Percentiles rank a stretch among this genome's conserved stretches.
phyloP scores from a whole-genome alignment of 345 rosid genomes.

The Adansonia digitata region DNA sequence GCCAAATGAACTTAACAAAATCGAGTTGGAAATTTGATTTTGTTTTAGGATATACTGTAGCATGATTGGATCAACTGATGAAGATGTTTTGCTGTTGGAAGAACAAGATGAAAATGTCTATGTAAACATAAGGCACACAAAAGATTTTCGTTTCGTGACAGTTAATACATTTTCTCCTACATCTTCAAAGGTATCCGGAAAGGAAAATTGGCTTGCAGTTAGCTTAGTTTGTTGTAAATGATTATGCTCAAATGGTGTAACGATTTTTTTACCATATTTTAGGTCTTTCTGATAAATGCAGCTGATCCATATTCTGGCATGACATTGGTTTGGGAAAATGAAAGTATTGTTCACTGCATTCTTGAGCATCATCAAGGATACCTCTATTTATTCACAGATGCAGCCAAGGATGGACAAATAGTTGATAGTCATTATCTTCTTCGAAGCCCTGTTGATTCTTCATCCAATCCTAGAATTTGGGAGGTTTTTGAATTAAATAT shows the following conservation, averaged over 20 bases:
- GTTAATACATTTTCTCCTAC: slow-evolving; percentile 65
- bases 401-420: slow-evolving; percentile 49
- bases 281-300: slow-evolving; percentile 95
- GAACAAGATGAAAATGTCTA: slow-evolving; percentile 62
- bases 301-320: slow-evolving; percentile 80
- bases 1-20: slow-evolving; percentile 2
- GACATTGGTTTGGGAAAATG: slow-evolving; percentile 79
- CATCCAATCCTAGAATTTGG: slow-evolving; percentile 59
- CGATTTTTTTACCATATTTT: slow-evolving; percentile 40
- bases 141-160: slow-evolving; percentile 72
- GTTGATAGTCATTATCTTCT: slow-evolving; percentile 81
- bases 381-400: slow-evolving; percentile 85
- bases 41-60: slow-evolving; percentile 62
- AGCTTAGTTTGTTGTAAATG: background rate
- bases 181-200: slow-evolving; percentile 61
- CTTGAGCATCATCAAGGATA: slow-evolving; percentile 87
- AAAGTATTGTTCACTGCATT: slow-evolving; percentile 73
- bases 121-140: slow-evolving; percentile 69
- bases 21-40: slow-evolving; percentile 9
- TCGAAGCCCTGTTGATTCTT: slow-evolving; percentile 42
- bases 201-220: slow-evolving; percentile 1
- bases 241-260: slow-evolving; percentile 1
- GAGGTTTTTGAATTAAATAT: slow-evolving; percentile 51
- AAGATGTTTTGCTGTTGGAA: slow-evolving; percentile 76
- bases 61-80: slow-evolving; percentile 88